Base-by-base conservation (phyloP, 768 basidiomycete species). In the Lactarius deliciosus region DNA sequence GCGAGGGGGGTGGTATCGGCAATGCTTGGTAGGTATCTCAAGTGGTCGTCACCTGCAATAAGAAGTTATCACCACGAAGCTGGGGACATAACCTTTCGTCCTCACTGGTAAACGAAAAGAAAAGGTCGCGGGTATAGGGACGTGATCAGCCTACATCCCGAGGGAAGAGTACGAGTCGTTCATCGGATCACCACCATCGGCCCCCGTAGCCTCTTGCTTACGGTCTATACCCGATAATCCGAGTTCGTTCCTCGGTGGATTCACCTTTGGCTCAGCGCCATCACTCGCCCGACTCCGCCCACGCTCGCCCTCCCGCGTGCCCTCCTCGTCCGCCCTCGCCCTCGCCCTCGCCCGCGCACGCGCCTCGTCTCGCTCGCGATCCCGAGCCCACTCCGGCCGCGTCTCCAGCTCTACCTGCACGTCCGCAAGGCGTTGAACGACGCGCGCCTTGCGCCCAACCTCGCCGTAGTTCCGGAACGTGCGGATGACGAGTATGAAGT, bases 381-480 rank as follows among this genome's bases (percentile, higher is more conserved):
- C 58, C 32, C 50, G 18, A 3, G 18, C 25, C 62, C 57, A 47
- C 40, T 43, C 43, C 8, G 13, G 9, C 38, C 50, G 32, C 25
- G 62, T 25, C 34, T 64, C 62, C 70, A 57, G 65, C 69, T 30
- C 77, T 69, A 70, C 72, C 70, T 60, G 64, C 62, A 6, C 56
- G 71, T 73, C 72, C 68, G 55, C 59, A 1, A 61, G 15, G 2
- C 68, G 58, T 28, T 45, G 61, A 60, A 57, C 54, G 10, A 68
- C 57, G 20, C 65, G 66, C 15, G 55, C 61, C 16, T 64, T 66
- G 32, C 64, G 65, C 15, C 69, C 71, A 28, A 62, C 69, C 64
- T 69, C 71, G 15, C 88, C 86, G 64, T 91, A 92, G 40, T 78
- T 81, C 73, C 79, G 79, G 73, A 92, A 77, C 0, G 89, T 89